Percentiles rank a stretch among this genome's conserved stretches.
These are phyloP conservation scores for Chlorella sp. DNA, from an alignment of 139 green algal species.

Conservation along the genomic window DNA sequence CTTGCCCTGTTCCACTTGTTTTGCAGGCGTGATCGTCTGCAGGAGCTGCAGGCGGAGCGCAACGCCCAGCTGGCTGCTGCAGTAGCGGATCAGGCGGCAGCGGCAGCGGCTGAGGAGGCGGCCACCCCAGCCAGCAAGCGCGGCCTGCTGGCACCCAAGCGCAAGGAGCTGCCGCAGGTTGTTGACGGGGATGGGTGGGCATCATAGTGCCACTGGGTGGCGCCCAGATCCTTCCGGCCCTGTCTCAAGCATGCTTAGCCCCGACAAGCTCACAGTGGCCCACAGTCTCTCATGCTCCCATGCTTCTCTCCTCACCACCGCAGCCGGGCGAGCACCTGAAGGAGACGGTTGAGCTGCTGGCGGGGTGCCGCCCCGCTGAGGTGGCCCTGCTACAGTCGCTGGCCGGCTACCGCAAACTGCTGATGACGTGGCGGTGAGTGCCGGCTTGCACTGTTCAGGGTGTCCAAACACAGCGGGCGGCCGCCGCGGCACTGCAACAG, in stretches of 20 bases:
- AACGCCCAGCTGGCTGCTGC: conserved; percentile 6
- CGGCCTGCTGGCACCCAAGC: not conserved
- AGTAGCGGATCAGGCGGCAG: not conserved
- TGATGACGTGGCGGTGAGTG: conserved; percentile 59
- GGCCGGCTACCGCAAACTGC: conserved; percentile 41
- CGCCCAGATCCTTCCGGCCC: too few species aligned
- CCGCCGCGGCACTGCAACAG: too few species aligned
- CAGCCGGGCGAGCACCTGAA: conserved; percentile 42
- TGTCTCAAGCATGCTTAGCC: too few species aligned
- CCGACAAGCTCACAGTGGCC: too few species aligned
- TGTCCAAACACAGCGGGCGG: too few species aligned
- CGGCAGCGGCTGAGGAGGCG: not conserved
- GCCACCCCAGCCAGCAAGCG: not conserved
- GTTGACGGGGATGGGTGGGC: too few species aligned
- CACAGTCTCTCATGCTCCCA: not conserved
- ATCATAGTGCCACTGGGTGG: too few species aligned
- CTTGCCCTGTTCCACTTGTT: not conserved
- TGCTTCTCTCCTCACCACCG: not conserved
- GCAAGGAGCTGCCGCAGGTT: conserved; percentile 6
- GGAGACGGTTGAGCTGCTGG: conserved; percentile 61
- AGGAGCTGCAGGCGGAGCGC: conserved; percentile 22
- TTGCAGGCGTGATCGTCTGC: conserved; percentile 51
- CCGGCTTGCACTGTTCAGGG: too few species aligned
- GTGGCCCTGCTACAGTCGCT: conserved; percentile 47
- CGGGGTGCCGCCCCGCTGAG: conserved; percentile 42